phyloP scores from a whole-genome alignment of 2,329 filamentous ascomycete species.

The Coniochaeta hoffmannii region DNA sequence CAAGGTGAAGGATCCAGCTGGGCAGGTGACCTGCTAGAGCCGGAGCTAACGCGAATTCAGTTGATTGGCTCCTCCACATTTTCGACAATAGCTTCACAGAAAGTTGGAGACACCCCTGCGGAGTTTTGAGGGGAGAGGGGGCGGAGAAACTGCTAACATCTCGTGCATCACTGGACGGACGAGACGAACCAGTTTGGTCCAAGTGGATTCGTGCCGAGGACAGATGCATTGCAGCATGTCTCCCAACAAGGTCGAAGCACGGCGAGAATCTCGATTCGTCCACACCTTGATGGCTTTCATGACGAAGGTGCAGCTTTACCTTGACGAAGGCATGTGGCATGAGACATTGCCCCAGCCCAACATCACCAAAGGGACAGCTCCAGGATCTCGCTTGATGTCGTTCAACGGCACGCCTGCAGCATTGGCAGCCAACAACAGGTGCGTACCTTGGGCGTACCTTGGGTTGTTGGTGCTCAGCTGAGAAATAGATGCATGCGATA shows the following conservation, averaged over 20 bases:
- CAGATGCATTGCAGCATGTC: neutral
- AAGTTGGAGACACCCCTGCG: neutral
- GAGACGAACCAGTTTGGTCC: neutral
- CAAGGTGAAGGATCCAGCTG: neutral
- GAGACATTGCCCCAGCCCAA: neutral
- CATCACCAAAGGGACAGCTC: neutral
- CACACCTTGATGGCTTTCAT: no score
- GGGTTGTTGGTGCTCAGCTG: no score
- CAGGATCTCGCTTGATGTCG: no score
- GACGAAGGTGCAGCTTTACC: neutral
- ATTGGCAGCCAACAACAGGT: no score
- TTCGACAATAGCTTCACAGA: neutral
- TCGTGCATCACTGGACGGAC: neutral
- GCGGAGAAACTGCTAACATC: neutral
- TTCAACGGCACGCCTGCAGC: no score
- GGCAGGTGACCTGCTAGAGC: neutral
- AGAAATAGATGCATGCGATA: neutral
- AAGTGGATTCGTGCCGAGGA: neutral
- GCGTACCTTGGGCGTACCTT: no score
- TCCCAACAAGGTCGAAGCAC: no score
- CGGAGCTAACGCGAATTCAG: constrained; percentile 1
- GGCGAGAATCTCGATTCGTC: constrained; percentile 1
- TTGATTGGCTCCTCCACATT: constrained; percentile 3
- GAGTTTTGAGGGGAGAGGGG: constrained; percentile 1
- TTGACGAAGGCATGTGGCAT: constrained; percentile 2